phyloP scores from a whole-genome alignment of 345 rosid genomes.

The Ceriops decandra region DNA sequence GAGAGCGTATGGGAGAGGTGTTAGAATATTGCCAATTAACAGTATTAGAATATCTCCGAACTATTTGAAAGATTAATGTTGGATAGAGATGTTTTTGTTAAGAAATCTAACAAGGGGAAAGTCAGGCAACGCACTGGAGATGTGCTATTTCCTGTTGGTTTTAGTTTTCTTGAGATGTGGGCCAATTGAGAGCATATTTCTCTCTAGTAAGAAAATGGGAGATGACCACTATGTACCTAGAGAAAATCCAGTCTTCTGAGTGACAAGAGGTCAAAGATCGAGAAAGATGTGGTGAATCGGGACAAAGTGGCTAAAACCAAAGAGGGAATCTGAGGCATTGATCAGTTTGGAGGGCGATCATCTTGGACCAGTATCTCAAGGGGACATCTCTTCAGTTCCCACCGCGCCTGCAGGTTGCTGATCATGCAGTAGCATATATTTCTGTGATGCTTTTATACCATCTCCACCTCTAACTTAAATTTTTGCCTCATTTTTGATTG shows the following conservation, averaged over 20 bases:
- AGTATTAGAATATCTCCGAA: no score
- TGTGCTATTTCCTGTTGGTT: constrained; percentile 67
- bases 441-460: no score
- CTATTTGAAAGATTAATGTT: no score
- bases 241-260: constrained; percentile 67
- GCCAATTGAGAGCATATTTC: constrained; percentile 51
- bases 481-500: no score
- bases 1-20: constrained; percentile 40
- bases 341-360: constrained; percentile 78
- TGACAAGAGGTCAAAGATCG: constrained; percentile 56
- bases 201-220: constrained; percentile 59
- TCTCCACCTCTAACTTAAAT: no score
- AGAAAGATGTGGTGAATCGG: constrained; percentile 52
- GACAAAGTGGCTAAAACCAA: constrained; percentile 72
- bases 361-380: constrained; percentile 53
- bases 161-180: constrained; percentile 76
- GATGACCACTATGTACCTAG: constrained; percentile 59
- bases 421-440: no score
- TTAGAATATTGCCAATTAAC: constrained; percentile 16
- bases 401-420: not conserved
- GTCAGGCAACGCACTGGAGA: constrained; percentile 69
- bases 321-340: constrained; percentile 76
- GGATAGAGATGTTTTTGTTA: no score
- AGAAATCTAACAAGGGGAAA: constrained; percentile 31
- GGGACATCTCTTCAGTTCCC: not conserved